Percentiles rank a stretch among this genome's conserved stretches.
Conservation (phyloP, 768 basidiomycete species). For the Leccinum uliginosum region DNA sequence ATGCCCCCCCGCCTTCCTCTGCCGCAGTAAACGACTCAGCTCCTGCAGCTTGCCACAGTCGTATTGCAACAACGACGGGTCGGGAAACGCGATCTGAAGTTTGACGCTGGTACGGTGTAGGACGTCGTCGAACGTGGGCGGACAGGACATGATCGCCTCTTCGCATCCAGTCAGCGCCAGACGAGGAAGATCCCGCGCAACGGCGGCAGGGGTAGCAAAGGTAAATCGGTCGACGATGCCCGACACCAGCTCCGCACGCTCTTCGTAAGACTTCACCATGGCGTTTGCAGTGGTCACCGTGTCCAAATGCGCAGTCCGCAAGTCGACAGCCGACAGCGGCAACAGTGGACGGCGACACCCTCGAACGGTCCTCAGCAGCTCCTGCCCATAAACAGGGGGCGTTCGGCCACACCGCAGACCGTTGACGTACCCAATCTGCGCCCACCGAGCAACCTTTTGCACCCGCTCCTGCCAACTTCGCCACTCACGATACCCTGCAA, state of each 20-base stretch:
- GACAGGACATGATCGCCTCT: conserved; percentile 24
- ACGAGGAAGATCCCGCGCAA: conserved; percentile 68
- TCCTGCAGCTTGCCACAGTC: conserved; percentile 95
- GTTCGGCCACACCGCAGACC: conserved; percentile 54
- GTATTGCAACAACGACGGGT: conserved; percentile 84
- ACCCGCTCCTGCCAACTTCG: conserved; percentile 45
- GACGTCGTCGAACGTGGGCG: conserved; percentile 55
- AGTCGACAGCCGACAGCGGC: conserved; percentile 45
- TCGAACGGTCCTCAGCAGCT: conserved; percentile 39
- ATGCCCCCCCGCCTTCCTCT: conserved; percentile 84
- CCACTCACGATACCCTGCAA: conserved; percentile 64
- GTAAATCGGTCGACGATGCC: conserved; percentile 64
- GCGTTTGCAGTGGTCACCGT: conserved; percentile 38
- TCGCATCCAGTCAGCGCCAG: conserved; percentile 51
- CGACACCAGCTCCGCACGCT: conserved; percentile 53
- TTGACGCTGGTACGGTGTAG: conserved; percentile 77
- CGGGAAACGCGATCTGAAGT: conserved; percentile 90
- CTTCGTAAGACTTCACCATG: conserved; percentile 59
- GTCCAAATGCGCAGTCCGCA: conserved; percentile 38
- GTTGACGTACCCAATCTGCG: conserved; percentile 72
- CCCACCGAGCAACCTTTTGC: conserved; percentile 56
- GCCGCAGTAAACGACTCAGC: conserved; percentile 71
- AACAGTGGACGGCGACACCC: conserved; percentile 44
- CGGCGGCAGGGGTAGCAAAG: conserved; percentile 74
- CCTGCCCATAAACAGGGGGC: conserved; percentile 46